phyloP scores from a whole-genome alignment of 148 eudicot genomes.

The Silene latifolia region DNA sequence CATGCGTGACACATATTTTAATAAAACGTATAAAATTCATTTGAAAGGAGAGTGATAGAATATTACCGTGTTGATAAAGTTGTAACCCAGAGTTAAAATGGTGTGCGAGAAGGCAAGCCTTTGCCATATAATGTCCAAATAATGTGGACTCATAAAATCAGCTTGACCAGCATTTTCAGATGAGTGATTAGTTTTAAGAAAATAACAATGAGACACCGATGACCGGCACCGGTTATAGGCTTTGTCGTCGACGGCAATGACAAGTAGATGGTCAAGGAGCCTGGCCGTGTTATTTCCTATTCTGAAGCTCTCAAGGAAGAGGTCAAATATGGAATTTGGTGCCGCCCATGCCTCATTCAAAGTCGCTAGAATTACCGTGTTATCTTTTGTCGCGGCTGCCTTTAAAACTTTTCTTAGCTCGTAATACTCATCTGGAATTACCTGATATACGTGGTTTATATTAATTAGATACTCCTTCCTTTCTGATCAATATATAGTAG shows the following conservation, averaged over 20 bases:
- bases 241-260: constrained; percentile 27
- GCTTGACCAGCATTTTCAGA: constrained; percentile 25
- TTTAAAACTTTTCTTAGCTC: constrained; percentile 23
- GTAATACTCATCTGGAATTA: constrained; percentile 12
- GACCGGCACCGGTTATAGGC: constrained; percentile 26
- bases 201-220: constrained; percentile 23
- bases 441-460: not conserved
- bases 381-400: constrained; percentile 26
- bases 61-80: constrained; percentile 25
- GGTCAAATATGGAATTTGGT: constrained; percentile 30
- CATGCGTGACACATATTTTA: no score
- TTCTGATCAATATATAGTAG: no score
- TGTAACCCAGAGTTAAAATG: constrained; percentile 28
- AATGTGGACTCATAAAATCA: constrained; percentile 26
- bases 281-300: constrained; percentile 25
- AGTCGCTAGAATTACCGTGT: constrained; percentile 32
- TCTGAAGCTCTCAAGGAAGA: constrained; percentile 32
- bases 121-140: constrained; percentile 32
- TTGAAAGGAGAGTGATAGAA: no score
- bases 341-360: constrained; percentile 34
- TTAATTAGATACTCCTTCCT: no score
- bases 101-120: constrained; percentile 28
- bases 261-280: constrained; percentile 25
- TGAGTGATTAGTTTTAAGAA: constrained; percentile 13
- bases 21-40: no score